These are phyloP conservation scores for Emergomyces africanus DNA, from an alignment of 2,329 filamentous ascomycete species.

Conservation along the genomic window DNA sequence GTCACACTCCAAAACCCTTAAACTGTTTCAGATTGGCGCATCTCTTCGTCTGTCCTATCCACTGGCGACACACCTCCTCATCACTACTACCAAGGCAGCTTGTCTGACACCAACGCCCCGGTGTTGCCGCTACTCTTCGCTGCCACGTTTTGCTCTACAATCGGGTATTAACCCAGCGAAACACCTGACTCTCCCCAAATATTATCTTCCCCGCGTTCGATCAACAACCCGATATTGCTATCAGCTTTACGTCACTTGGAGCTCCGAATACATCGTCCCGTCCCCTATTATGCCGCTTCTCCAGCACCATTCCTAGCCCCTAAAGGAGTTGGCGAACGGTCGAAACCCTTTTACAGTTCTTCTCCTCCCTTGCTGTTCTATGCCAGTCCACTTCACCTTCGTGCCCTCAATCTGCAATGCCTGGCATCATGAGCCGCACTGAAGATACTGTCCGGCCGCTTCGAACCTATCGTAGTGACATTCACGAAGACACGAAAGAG, in stretches of 20 bases:
- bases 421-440: constrained; percentile 25
- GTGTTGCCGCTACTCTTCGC: not conserved
- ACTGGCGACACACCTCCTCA: constrained; percentile 1
- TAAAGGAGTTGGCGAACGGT: constrained; percentile 5
- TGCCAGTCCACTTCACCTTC: not conserved
- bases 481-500: constrained; percentile 23
- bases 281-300: constrained; percentile 9
- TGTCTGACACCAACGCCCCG: not conserved
- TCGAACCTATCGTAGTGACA: constrained; percentile 20
- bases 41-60: constrained; percentile 2
- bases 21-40: constrained; percentile 9
- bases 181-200: not conserved
- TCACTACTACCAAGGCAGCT: not conserved
- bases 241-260: not conserved
- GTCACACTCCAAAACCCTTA: constrained; percentile 7
- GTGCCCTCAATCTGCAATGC: constrained; percentile 12
- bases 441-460: constrained; percentile 26
- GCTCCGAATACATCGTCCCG: not conserved
- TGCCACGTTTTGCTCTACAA: not conserved
- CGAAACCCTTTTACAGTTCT: not conserved
- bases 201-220: not conserved
- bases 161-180: not conserved
- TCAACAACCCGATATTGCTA: not conserved
- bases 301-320: constrained; percentile 1
- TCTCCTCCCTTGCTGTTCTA: not conserved